Conservation (phyloP, 257 asterid species). For the Solanum chiquidenum region DNA sequence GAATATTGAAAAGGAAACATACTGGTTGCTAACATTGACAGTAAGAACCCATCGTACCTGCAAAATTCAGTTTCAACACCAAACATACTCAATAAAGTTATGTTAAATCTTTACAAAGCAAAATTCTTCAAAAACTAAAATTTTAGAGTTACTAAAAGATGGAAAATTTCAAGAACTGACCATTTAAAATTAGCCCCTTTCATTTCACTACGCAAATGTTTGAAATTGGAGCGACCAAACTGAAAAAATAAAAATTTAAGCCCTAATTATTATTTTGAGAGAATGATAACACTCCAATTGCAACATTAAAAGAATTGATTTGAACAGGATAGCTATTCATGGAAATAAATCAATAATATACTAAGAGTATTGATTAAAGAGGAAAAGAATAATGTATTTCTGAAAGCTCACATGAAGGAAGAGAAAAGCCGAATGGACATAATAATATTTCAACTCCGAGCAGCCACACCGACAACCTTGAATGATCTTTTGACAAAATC, state of each 20-base stretch:
- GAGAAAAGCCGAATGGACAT: neutral
- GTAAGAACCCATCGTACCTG: slow-evolving; percentile 98
- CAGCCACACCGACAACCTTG: neutral
- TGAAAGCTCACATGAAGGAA: neutral
- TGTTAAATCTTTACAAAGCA: neutral
- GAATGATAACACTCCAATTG: neutral
- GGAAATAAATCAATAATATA: neutral
- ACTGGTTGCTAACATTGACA: slow-evolving; percentile 46
- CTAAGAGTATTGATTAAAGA: neutral
- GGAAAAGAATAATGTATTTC: neutral
- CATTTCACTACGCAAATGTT: slow-evolving; percentile 31
- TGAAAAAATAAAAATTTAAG: neutral
- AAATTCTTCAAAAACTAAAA: neutral
- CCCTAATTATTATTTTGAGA: neutral
- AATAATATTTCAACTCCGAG: neutral
- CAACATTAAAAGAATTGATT: no score
- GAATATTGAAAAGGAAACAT: slow-evolving; percentile 35
- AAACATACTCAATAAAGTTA: neutral
- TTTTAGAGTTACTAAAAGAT: neutral
- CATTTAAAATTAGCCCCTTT: slow-evolving; percentile 89
- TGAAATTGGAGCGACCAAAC: neutral
- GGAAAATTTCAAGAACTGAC: slow-evolving; percentile 16
- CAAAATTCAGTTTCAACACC: slow-evolving; percentile 9
- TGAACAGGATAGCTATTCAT: neutral
- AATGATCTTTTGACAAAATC: neutral